Base-by-base conservation (phyloP, 1,284 basidiomycete genomes). In the Ganoderma meredithae region DNA sequence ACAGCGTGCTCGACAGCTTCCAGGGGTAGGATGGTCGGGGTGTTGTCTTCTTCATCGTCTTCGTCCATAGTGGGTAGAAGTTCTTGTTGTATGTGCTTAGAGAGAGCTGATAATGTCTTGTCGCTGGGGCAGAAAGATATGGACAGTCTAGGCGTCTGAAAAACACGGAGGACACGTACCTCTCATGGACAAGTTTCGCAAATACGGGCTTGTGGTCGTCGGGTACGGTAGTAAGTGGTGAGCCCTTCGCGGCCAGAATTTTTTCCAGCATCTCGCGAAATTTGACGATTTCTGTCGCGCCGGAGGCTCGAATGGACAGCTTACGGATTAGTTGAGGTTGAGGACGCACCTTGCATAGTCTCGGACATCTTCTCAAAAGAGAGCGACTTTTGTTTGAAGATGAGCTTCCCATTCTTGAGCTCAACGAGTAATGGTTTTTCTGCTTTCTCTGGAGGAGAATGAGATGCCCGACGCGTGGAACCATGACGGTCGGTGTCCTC, bases 161-260 rank as follows among this genome's bases (percentile, higher is more conserved):
- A 19, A 43, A 33, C 9, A 15, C 31, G 27, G 52, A 33, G 39
- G 67, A 65, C 41, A 71, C 82, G 60, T 69, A 93, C 93, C 93
- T 95, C 80, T 95, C 93, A 69, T 94, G 91, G 0, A 88, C 88
- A 49, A 95, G 80, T 78, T 95, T 95, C 1, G 89, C 93, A 73
- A 96, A 87, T 25, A 96, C 81, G 1, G 92, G 88, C 70, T 83
- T 84, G 75, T 95, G 85, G 67, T 91, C 88, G 5, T 89, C 84
- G 0, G 94, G 90, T 56, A 96, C 84, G 8, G 76, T 73, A 7
- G 75, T 77, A 13, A 96, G 77, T 49, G 88, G 85, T 15, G 81
- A 75, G 36, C 84, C 81, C 64, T 84, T 79, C 22, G 76, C 78
- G 59, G 82, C 80, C 19, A 86, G 79, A 62, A 84, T 82, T 65